Conservation (phyloP, 495 filamentous ascomycete species). For the Daldinia bambusicola region DNA sequence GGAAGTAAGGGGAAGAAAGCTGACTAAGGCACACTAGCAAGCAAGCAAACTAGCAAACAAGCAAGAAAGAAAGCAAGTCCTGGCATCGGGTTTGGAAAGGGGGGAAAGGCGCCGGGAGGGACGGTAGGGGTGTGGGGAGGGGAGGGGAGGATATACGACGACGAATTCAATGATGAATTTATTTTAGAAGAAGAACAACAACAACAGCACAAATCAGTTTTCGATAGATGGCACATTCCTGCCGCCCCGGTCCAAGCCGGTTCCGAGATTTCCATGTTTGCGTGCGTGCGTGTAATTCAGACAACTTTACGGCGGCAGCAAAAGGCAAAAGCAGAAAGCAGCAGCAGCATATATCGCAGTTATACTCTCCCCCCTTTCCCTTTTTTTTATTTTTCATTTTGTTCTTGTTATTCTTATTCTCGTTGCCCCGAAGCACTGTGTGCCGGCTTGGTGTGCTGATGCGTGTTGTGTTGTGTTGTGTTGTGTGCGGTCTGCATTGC, state of each 20-base stretch:
- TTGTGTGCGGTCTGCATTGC: conserved; percentile 44
- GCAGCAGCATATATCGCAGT: neutral
- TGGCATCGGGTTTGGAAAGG: no score
- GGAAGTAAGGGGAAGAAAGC: conserved; percentile 50
- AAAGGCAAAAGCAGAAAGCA: neutral
- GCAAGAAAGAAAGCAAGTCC: neutral
- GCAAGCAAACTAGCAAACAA: no score
- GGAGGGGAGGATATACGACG: neutral
- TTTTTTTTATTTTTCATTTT: no score
- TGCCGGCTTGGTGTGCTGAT: conserved; percentile 7
- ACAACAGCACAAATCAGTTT: neutral
- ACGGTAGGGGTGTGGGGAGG: no score
- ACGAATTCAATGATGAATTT: neutral
- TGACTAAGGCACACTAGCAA: no score
- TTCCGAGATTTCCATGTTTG: conserved; percentile 3
- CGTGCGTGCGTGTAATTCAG: conserved; percentile 1
- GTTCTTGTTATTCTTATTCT: neutral
- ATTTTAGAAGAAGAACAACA: neutral
- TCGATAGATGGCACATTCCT: neutral
- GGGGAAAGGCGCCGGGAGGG: no score
- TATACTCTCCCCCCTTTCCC: neutral
- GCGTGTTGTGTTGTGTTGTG: no score
- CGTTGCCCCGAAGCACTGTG: neutral
- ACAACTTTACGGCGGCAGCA: neutral
- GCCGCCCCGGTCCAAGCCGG: neutral